Evolutionary conservation across 192 early-diverging fungal genomes (phyloP).

Genomic region (Backusella liffmaniae): DNA sequence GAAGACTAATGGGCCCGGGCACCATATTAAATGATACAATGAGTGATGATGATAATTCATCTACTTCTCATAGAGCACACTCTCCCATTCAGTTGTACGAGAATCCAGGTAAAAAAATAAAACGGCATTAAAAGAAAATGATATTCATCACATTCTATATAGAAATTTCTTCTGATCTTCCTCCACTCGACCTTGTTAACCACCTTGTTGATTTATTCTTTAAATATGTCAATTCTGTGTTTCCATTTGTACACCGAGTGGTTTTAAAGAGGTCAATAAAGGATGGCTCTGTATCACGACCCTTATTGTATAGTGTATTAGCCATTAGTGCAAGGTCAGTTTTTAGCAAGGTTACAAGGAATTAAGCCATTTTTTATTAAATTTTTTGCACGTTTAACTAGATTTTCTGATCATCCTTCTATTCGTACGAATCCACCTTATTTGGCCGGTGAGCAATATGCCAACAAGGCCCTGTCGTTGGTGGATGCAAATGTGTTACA

Average conservation of each 20-base stretch:
- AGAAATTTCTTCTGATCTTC: constrained; percentile 28
- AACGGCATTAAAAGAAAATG: neutral
- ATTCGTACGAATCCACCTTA: constrained; percentile 45
- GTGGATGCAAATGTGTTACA: constrained; percentile 38
- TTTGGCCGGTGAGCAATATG: constrained; percentile 49
- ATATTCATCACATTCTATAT: neutral
- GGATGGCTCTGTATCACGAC: constrained; percentile 43
- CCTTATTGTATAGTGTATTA: constrained; percentile 44
- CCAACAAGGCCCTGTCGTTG: constrained; percentile 37
- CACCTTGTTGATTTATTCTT: constrained; percentile 50
- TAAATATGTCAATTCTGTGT: constrained; percentile 42
- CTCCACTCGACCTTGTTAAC: constrained; percentile 41
- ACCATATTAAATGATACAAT: neutral
- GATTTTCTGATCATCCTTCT: constrained; percentile 42
- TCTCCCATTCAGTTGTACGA: constrained; percentile 16
- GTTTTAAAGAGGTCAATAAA: constrained; percentile 43
- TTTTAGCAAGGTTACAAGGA: too few species aligned
- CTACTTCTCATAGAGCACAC: neutral
- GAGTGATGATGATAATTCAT: neutral
- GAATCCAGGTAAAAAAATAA: neutral
- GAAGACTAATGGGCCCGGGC: constrained; percentile 3
- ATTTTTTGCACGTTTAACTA: neutral
- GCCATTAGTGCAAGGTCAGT: constrained; percentile 44
- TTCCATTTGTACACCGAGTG: constrained; percentile 46
- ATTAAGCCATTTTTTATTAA: neutral